These are phyloP conservation scores for Ascochyta pisi DNA, from an alignment of 2,329 filamentous ascomycete genomes.

Conservation along the genomic window DNA sequence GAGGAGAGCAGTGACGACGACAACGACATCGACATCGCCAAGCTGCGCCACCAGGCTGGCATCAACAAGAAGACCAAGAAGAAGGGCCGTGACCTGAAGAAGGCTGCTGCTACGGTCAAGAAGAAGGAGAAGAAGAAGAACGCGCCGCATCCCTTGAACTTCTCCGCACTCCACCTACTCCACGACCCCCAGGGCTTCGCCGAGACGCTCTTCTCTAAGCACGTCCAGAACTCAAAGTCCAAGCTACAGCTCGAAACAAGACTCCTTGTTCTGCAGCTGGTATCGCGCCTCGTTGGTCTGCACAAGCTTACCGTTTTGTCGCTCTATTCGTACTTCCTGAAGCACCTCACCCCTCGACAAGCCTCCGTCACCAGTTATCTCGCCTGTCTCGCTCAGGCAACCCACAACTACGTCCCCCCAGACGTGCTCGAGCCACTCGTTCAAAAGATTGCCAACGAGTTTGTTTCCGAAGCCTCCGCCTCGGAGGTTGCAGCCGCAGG, in stretches of 20 bases:
- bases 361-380: constrained; percentile 91
- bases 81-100: constrained; percentile 77
- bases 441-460: constrained; percentile 97
- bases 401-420: constrained; percentile 88
- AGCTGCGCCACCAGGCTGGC: constrained; percentile 81
- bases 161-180: constrained; percentile 91
- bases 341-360: constrained; percentile 84
- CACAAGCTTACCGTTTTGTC: constrained; percentile 90
- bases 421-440: constrained; percentile 90
- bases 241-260: constrained; percentile 89
- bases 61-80: constrained; percentile 99
- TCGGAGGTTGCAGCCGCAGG: constrained; percentile 90
- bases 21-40: constrained; percentile 74
- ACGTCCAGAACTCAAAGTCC: constrained; percentile 84
- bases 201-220: constrained; percentile 87
- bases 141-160: constrained; percentile 87
- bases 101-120: constrained; percentile 82
- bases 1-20: constrained; percentile 86
- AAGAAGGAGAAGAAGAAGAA: constrained; percentile 84
- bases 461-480: constrained; percentile 92
- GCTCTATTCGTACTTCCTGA: constrained; percentile 96
- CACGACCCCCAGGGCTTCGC: constrained; percentile 95
- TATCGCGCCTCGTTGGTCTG: constrained; percentile 87
- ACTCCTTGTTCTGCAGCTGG: constrained; percentile 85
- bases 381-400: constrained; percentile 88